Evolutionary conservation across 2,329 filamentous ascomycete species (phyloP), one percentile per base, ranked within the genome.

Genomic region (Ascochyta fabae): DNA sequence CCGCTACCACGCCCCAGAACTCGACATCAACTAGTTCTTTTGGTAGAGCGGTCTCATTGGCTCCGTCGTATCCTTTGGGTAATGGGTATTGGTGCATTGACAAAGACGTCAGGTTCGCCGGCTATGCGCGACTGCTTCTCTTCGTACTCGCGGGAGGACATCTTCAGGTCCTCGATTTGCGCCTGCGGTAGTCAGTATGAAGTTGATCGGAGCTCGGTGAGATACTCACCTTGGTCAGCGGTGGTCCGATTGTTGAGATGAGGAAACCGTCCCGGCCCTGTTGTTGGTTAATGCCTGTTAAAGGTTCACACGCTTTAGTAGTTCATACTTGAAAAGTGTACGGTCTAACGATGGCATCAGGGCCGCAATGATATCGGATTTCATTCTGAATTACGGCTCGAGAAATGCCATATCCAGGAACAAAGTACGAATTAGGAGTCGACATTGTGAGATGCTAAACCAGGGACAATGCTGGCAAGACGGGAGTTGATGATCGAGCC

Each of bases 251-350:
- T 4, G 75, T 77, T 15, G 75, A 77, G 27, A 78, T 70, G 16
- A 78, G 66, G 46, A 78, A 78, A 5, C 76, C 76, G 60, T 78
- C 76, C 22, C 76, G 70, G 50, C 76, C 76, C 76, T 78, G 48
- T 12, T 52, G 22, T 22, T 22, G 12, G 48, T 73, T 48, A 72
- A 63, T 43, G 31, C 52, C 56, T 31, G 7, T 5, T 29, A 1
- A 16, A 23, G 10, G 16, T 6, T 15, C 1, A 3, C 29, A 13
- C 1, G 26, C 15, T 5, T 19, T 26, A 2, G 9, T 15, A 6
- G 7, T 12, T 26, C 48, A 40, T 71, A 77, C 76, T 64, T 78
- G 75, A 48, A 76, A 75, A n/a, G 72, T 76, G 53, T 75, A 78
- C 31, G 75, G 76, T 43, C 76, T 66, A 9, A 77, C 76, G 35